Base-by-base conservation (phyloP, 768 basidiomycete species). In the Lactarius pseudohatsudake region DNA sequence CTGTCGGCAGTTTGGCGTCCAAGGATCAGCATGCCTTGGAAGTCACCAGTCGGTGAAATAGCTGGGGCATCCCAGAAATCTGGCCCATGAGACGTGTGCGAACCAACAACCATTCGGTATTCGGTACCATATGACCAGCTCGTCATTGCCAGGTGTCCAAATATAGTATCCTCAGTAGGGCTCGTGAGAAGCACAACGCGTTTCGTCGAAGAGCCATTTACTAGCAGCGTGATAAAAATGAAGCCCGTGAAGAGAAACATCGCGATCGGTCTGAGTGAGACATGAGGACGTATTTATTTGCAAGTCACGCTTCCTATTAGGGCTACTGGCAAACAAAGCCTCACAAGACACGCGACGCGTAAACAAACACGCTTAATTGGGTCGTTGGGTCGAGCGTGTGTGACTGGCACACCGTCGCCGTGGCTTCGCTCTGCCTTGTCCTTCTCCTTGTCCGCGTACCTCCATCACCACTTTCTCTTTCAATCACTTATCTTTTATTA, bases 21-120 rank as follows among this genome's bases (percentile, higher is more conserved):
- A 30, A 88, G 79, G 9, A 86, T 69, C 53, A 86, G 68, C 40
- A 74, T 28, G 16, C 86, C 78, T 4, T 76, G 80, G 7, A 75
- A 74, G 66, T 77, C 73, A 28, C 73, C 75, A 45, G 78, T 74
- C 1, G 34, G 20, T 2, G 85, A 85, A 41, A 88, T 72, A 45
- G 76, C 65, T 28, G 72, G 67, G 8, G 74, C 69, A 64, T 77
- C 72, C 69, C 67, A 65, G 63, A 20, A 28, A 7, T 28, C 4
- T 6, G 32, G 50, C 40, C 9, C 11, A 47, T 22, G 3, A 54
- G 26, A 9, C 13, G 36, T 32, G 6, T 40, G 38, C 59, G 53
- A 26, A 34, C 40, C 4, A 15, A 20, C 16, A 40, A 47, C 32
- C 34, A 18, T 40, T 8, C 62, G 62, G 1, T 4, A 72, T 73